Base-by-base conservation (phyloP, 176 grass and related monocot species). In the Phoenix dactylifera region DNA sequence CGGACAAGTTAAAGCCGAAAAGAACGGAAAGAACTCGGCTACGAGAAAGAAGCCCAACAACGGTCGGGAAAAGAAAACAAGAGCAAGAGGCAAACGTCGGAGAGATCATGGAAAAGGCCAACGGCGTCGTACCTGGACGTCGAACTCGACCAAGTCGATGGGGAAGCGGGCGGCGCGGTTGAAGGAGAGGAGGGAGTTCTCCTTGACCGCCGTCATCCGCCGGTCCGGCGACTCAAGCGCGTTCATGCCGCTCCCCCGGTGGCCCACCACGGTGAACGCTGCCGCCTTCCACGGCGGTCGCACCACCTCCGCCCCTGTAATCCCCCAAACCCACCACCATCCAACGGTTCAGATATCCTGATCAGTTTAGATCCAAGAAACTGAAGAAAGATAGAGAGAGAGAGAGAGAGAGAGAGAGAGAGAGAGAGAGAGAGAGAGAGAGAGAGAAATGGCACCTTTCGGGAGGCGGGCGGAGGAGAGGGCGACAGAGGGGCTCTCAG, bases 191-290 rank as follows among this genome's bases (percentile, higher is more conserved):
- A 92, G 54, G 0, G 93, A 83, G 77, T 97, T 97, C 81, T 97
- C 93, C 54, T 87, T 90, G 9, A 97, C 52, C 70, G 91, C 81
- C 66, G 50, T 82, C 72, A 97, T 18, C 32, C 87, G 84, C 26
- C 51, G 73, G 73, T 97, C 81, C 3, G 73, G 66, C 48, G 93
- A 88, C 48, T 79, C 58, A 61, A 97, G 75, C 53, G 76, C 93
- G 73, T 97, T 97, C 93, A 97, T 97, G 55, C 93, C 93, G 76
- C 91, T 97, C 66, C 93, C 87, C 4, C 87, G 79, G 75, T 97
- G 93, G 20, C 93, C 87, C 69, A 92, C 63, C 70, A 97, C 81
- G 17, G 75, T 60, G 58, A 92, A 77, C 65, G 68, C 61, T 4
- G 60, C 5, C 39, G 77, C 32, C 20, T 64, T 22, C 67, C 25